A percentile compares a stretch with the other conserved stretches of the same genome.
Conservation (phyloP, 805 yeast species). For the Spathaspora passalidarum region DNA sequence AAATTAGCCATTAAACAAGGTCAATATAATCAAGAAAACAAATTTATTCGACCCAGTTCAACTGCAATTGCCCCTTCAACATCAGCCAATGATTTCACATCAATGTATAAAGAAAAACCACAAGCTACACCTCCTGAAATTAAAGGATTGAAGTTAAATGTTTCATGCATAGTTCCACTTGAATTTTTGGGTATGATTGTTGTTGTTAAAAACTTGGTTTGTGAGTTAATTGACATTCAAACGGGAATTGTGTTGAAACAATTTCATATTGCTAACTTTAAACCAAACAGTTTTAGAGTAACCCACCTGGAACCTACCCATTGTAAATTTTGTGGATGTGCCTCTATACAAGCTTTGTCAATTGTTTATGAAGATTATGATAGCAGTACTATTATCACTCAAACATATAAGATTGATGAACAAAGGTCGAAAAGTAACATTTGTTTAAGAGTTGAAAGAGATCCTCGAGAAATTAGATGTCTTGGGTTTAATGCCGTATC, state of each 20-base stretch:
- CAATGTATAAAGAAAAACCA: slow-evolving; percentile 3
- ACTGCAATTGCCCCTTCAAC: neutral
- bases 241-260: slow-evolving; percentile 68
- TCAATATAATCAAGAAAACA: slow-evolving; percentile 35
- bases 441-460: slow-evolving; percentile 88
- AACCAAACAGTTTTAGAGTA: slow-evolving; percentile 58
- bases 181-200: slow-evolving; percentile 76
- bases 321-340: slow-evolving; percentile 89
- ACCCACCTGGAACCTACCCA: slow-evolving; percentile 85
- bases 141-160: slow-evolving; percentile 5
- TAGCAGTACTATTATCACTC: slow-evolving; percentile 58
- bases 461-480: slow-evolving; percentile 87
- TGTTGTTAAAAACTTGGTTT: slow-evolving; percentile 50
- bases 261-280: slow-evolving; percentile 60
- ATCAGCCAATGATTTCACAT: slow-evolving; percentile 10
- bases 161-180: slow-evolving; percentile 23
- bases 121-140: neutral
- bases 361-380: slow-evolving; percentile 66
- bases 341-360: slow-evolving; percentile 69
- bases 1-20: slow-evolving; percentile 47
- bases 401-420: slow-evolving; percentile 62
- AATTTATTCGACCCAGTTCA: neutral
- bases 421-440: slow-evolving; percentile 76
- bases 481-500: slow-evolving; percentile 74
- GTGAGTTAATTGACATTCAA: slow-evolving; percentile 74